phyloP scores from a whole-genome alignment of 129 eudicot species.

The Artemisia argyi region DNA sequence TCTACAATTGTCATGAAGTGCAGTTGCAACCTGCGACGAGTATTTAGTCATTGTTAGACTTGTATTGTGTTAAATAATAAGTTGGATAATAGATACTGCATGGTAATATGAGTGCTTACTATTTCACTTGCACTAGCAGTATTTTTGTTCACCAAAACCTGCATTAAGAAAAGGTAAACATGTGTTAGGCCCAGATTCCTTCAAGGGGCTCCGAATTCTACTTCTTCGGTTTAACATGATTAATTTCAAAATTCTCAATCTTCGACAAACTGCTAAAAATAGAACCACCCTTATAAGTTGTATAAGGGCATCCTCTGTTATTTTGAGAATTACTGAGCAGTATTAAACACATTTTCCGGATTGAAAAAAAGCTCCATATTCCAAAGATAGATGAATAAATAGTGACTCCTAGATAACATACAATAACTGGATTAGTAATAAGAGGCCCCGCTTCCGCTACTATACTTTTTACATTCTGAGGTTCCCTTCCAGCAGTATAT shows the following conservation, averaged over 20 bases:
- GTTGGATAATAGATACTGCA: not conserved
- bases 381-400: too few relatives aligned
- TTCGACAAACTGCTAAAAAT: too few relatives aligned
- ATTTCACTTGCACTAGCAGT: slow-evolving; percentile 99
- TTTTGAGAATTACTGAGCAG: too few relatives aligned
- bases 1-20: slow-evolving; percentile 96
- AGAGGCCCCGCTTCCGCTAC: slow-evolving; percentile 72
- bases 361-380: too few relatives aligned
- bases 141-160: slow-evolving; percentile 92
- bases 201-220: too few relatives aligned
- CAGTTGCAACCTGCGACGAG: slow-evolving; percentile 77
- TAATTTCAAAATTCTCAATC: too few relatives aligned
- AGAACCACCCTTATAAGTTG: too few relatives aligned
- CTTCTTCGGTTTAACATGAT: too few relatives aligned
- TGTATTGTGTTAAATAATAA: not conserved
- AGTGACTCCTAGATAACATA: slow-evolving; percentile 31
- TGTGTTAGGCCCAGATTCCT: not conserved
- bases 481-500: slow-evolving; percentile 94
- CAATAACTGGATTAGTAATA: slow-evolving; percentile 72
- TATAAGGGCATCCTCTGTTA: too few relatives aligned
- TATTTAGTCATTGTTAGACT: slow-evolving; percentile 25
- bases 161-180: slow-evolving; percentile 29
- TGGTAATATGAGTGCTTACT: slow-evolving; percentile 47
- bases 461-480: slow-evolving; percentile 59
- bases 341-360: too few relatives aligned